A percentile compares a stretch with the other conserved stretches of the same genome.
Evolutionary conservation across 495 filamentous ascomycete genomes (phyloP).

Genomic region (Clavariopsis aquatica): DNA sequence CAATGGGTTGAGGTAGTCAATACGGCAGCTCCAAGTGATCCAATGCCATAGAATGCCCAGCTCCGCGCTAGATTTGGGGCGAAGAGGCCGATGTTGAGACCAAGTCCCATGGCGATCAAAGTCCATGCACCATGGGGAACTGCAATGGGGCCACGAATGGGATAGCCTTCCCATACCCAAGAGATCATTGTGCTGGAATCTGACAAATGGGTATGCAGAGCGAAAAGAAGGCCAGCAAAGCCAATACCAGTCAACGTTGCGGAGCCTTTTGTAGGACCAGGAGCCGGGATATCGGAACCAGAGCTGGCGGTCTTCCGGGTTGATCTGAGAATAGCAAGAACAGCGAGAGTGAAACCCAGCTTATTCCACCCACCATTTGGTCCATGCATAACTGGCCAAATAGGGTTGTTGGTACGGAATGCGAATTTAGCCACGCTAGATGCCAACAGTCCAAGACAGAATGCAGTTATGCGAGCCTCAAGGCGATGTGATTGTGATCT

Average conservation of each 20-base stretch:
- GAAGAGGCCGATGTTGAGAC: conserved; percentile 76
- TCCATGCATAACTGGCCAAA: conserved; percentile 91
- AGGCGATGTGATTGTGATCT: conserved; percentile 70
- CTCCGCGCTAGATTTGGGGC: conserved; percentile 66
- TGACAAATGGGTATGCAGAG: conserved; percentile 87
- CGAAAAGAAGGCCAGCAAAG: conserved; percentile 82
- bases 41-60: conserved; percentile 81
- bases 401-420: conserved; percentile 92
- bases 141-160: conserved; percentile 83
- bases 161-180: conserved; percentile 99
- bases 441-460: conserved; percentile 76
- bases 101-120: conserved; percentile 80
- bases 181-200: conserved; percentile 99
- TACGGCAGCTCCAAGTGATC: conserved; percentile 74
- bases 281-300: conserved; percentile 34
- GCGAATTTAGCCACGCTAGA: conserved; percentile 92
- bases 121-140: conserved; percentile 85
- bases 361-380: conserved; percentile 94
- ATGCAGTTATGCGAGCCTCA: conserved; percentile 78
- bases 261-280: conserved; percentile 59
- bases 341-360: conserved; percentile 70
- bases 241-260: conserved; percentile 72
- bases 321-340: conserved; percentile 65
- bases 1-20: conserved; percentile 80
- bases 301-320: conserved; percentile 40